phyloP scores from a whole-genome alignment of 2,329 filamentous ascomycete genomes.

The Aspergillus bombycis region DNA sequence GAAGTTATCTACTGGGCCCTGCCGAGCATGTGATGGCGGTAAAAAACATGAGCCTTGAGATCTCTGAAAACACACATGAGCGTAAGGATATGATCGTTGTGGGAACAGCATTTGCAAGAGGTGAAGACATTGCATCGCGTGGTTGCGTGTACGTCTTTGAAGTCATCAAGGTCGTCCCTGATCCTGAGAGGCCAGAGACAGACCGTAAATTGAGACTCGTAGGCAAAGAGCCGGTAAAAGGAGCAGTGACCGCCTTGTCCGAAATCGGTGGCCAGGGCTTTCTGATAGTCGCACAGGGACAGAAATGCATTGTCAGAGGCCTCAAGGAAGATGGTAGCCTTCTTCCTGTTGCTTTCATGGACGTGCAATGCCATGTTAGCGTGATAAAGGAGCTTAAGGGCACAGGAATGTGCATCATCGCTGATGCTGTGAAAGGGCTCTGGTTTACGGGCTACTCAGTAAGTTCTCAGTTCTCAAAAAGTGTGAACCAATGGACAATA shows the following conservation, averaged over 20 bases:
- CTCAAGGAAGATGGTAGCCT: conserved; percentile 93
- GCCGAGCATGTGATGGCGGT: conserved; percentile 80
- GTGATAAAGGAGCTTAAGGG: conserved; percentile 80
- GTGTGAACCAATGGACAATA: background rate
- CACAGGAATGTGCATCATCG: conserved; percentile 83
- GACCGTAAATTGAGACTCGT: conserved; percentile 83
- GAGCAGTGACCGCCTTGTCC: conserved; percentile 84
- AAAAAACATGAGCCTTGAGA: conserved; percentile 80
- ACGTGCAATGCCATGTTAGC: conserved; percentile 92
- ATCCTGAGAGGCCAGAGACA: conserved; percentile 82
- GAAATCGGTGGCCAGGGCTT: conserved; percentile 86
- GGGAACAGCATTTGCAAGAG: conserved; percentile 81
- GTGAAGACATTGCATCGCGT: conserved; percentile 85
- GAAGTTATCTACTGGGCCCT: conserved; percentile 66
- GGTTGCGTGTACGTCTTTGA: conserved; percentile 90
- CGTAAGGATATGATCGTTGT: conserved; percentile 80
- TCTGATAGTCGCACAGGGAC: conserved; percentile 87
- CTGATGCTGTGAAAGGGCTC: conserved; percentile 88
- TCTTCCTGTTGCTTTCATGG: conserved; percentile 93
- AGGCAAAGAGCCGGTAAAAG: conserved; percentile 87
- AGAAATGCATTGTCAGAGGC: conserved; percentile 96
- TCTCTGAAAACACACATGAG: conserved; percentile 89
- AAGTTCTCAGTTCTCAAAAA: conserved; percentile 28
- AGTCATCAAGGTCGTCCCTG: conserved; percentile 86
- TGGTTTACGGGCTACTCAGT: conserved; percentile 94